A percentile compares a stretch with the other conserved stretches of the same genome.
phyloP scores from a whole-genome alignment of 768 basidiomycete species.

The Scleroderma citrinum region DNA sequence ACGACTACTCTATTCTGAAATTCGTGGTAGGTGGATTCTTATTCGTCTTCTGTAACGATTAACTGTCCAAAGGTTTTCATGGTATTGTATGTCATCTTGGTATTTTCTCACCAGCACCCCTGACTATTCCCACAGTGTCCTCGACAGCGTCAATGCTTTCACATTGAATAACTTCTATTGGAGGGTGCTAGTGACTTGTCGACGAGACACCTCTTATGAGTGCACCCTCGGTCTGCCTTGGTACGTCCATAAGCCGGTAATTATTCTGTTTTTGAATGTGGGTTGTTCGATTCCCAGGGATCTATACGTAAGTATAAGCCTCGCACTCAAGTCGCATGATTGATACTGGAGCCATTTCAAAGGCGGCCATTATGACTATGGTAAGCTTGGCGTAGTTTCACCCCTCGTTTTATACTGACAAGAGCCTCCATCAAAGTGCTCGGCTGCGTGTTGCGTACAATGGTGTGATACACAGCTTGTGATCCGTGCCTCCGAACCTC shows the following conservation, averaged over 20 bases:
- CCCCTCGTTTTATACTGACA: neutral
- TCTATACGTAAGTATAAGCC: neutral
- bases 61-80: neutral
- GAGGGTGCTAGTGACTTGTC: constrained; percentile 9
- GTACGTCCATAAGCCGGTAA: constrained; percentile 2
- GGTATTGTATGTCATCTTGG: neutral
- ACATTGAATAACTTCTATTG: neutral
- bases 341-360: neutral
- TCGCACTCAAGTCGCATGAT: neutral
- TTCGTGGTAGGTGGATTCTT: constrained; percentile 6
- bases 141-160: neutral
- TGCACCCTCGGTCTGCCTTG: constrained; percentile 5
- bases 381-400: constrained; percentile 4
- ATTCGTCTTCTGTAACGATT: neutral
- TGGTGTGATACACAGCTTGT: constrained; percentile 4
- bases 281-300: neutral
- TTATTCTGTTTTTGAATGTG: neutral
- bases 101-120: neutral
- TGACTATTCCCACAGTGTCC: neutral
- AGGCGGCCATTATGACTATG: neutral
- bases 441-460: constrained; percentile 16
- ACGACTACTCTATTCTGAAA: constrained; percentile 9
- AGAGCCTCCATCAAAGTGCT: constrained; percentile 7
- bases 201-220: neutral
- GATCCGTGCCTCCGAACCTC: neutral